Evolutionary conservation across 192 early-diverging fungal genomes (phyloP).

Genomic region (Backusella psychrophila): DNA sequence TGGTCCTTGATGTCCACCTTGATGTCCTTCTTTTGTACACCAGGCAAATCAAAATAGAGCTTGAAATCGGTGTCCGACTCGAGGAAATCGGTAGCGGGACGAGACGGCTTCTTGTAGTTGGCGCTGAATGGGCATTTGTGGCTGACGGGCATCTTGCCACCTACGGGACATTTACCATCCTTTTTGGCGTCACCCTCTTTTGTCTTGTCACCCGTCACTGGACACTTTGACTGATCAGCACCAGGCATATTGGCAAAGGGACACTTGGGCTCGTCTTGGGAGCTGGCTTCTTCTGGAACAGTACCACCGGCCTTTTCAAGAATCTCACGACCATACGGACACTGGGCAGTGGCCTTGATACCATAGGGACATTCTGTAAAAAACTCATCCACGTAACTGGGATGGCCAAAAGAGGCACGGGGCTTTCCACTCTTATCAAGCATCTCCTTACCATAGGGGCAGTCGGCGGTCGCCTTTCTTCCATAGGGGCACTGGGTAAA

Average conservation of each 20-base stretch:
- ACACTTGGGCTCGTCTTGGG: not conserved
- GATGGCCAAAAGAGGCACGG: not conserved
- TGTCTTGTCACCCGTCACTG: not conserved
- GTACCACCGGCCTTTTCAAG: not conserved
- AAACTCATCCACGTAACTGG: not conserved
- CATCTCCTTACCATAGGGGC: not conserved
- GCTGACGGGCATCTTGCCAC: not conserved
- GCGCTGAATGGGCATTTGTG: not conserved
- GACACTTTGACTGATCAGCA: not conserved
- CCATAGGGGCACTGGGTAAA: conserved; percentile 9
- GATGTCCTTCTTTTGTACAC: conserved; percentile 53
- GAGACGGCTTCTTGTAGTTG: not conserved
- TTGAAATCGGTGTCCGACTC: conserved; percentile 47
- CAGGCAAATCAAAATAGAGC: conserved; percentile 55
- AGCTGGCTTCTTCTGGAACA: not conserved
- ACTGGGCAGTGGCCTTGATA: not conserved
- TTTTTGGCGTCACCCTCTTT: not conserved
- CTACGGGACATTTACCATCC: not conserved
- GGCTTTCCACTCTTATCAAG: not conserved
- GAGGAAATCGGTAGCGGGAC: conserved; percentile 43
- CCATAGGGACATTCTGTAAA: not conserved
- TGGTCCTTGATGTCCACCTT: conserved; percentile 48
- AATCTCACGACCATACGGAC: not conserved
- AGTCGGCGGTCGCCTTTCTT: not conserved
- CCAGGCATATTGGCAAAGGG: not conserved